Evolutionary conservation across 345 rosid species (phyloP).

Genomic region (Corchorus capsularis): DNA sequence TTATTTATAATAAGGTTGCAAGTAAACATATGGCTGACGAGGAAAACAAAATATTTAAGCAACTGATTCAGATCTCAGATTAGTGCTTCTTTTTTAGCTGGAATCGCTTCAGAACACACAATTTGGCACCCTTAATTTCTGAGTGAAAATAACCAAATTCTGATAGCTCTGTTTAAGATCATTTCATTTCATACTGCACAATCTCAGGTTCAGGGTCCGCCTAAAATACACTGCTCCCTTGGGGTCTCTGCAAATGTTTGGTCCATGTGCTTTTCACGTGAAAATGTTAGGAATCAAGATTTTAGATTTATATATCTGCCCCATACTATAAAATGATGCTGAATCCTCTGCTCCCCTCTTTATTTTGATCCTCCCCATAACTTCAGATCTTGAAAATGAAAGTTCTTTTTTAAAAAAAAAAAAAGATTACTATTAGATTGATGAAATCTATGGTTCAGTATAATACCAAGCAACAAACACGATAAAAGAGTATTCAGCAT

Average conservation of each 20-base stretch:
- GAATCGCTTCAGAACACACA: no score
- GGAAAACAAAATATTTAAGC: not conserved
- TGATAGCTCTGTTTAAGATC: not conserved
- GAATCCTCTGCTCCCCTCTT: not conserved
- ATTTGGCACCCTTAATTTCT: no score
- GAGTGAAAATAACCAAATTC: no score
- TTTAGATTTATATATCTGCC: not conserved
- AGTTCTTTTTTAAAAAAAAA: no score
- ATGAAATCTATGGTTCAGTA: no score
- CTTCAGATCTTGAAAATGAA: not conserved
- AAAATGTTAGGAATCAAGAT: not conserved
- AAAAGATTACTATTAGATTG: no score
- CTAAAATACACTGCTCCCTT: no score
- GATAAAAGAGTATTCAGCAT: not conserved
- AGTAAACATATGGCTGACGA: not conserved
- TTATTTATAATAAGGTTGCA: no score
- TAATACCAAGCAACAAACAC: not conserved
- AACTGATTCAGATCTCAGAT: not conserved
- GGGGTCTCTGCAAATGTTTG: not conserved
- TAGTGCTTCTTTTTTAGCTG: no score
- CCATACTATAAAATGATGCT: slow-evolving; percentile 3
- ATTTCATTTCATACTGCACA: no score
- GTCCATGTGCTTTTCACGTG: slow-evolving; percentile 19
- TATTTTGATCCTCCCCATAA: not conserved
- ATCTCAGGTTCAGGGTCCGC: no score